Evolutionary conservation across 257 asterid species (phyloP), one percentile per base, ranked within the genome.

Genomic region (Avicennia marina): DNA sequence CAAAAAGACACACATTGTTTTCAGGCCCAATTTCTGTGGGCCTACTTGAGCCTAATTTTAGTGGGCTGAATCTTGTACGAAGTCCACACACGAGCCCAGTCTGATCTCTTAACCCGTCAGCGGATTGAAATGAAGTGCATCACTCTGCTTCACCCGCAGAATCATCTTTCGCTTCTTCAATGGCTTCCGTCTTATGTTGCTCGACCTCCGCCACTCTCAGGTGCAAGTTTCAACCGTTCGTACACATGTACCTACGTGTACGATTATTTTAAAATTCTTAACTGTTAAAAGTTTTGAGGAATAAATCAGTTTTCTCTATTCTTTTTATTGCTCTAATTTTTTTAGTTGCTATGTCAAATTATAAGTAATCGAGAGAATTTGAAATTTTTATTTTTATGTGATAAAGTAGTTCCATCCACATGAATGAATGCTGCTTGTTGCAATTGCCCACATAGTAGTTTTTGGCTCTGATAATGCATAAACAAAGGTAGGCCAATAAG

Each of bases 171-270:
- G 64, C 67, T 64, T 26, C 36, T 26, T 20, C 65, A 38, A 75
- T 75, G 77, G 74, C 80, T 59, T 63, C 78, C 61, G 60, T 68
- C 33, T 45, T 68, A 55, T 19, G 70, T 39, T 18, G 69, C 56
- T 36, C 80, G 40, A 33, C 65, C 53, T 52, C 70, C 18, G 55
- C 69, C 33, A 31, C 58, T 62, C 29, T 62, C 72, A 62, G 77
- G 82, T 76, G 48, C 34, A 45, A 11, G 43, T 47, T 53, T 42
- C 59, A 21, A 5, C 32, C n/a, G n/a, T n/a, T n/a, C n/a, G 11
- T 24, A 39, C 8, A 25, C 32, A 15, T 31, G 18, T 16, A 17
- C 42, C 2, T 12, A 4, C 13, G 32, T 15, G 7, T 13, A 43
- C 15, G n/a, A 9, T 11, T n/a, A 11, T 2, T 15, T 2, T 29